phyloP scores from a whole-genome alignment of 371 early-diverging fungal genomes.

The Mucor sp. region DNA sequence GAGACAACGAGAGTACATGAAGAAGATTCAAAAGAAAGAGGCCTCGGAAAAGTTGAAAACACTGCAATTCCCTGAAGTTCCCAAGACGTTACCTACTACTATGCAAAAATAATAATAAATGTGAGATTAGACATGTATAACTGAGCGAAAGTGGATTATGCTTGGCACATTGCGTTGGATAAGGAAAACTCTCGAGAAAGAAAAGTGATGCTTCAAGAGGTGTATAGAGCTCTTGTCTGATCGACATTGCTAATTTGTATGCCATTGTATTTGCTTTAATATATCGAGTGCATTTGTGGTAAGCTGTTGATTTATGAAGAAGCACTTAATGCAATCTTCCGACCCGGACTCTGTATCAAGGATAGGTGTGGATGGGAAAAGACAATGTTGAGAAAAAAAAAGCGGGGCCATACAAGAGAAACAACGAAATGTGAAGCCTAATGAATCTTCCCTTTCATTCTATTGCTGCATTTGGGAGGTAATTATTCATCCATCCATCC shows the following conservation, averaged over 20 bases:
- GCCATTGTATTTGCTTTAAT: too few relatives aligned
- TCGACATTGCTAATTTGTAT: too few relatives aligned
- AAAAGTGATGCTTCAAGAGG: too few relatives aligned
- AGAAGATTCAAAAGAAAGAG: constrained; percentile 46
- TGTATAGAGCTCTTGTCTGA: too few relatives aligned
- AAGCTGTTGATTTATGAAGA: background rate
- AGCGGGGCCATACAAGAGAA: background rate
- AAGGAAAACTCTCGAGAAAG: too few relatives aligned
- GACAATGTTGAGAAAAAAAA: background rate
- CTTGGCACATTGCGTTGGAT: background rate
- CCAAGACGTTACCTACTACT: constrained; percentile 28
- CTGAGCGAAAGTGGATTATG: background rate
- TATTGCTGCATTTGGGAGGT: constrained; percentile 28
- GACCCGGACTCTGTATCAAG: background rate
- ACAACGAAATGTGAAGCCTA: background rate
- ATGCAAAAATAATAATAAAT: background rate
- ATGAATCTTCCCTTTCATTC: constrained; percentile 25
- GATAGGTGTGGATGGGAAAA: background rate
- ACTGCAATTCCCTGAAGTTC: constrained; percentile 58
- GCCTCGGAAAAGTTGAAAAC: constrained; percentile 46
- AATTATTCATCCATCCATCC: constrained; percentile 12
- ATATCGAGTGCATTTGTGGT: background rate
- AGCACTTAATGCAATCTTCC: background rate
- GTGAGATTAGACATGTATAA: too few relatives aligned
- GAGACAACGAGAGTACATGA: constrained; percentile 52